These are phyloP conservation scores for Xanthoconium purpureum DNA, from an alignment of 768 basidiomycete species.

Conservation along the genomic window DNA sequence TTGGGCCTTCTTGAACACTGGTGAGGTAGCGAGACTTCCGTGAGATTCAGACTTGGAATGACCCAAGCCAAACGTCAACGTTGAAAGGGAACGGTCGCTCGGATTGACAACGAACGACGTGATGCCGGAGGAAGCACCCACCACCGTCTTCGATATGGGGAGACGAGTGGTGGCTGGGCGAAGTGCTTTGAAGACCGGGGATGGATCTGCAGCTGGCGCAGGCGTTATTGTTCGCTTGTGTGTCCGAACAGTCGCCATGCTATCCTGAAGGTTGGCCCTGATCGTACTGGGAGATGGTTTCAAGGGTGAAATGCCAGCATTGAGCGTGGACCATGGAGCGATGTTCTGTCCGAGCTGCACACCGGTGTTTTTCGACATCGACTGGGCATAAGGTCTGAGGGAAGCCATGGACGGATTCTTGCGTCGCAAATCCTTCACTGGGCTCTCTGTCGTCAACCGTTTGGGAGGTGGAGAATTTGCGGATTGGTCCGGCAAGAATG, in stretches of 20 bases:
- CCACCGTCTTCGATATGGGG: conserved; percentile 14
- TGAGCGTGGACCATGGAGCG: conserved; percentile 56
- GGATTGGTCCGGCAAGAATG: conserved; percentile 13
- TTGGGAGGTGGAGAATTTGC: conserved; percentile 35
- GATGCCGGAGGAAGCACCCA: conserved; percentile 24
- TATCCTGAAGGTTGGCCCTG: conserved; percentile 25
- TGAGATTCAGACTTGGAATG: conserved; percentile 31
- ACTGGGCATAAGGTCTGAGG: conserved; percentile 48
- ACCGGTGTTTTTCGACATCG: conserved; percentile 20
- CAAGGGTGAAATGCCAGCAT: conserved; percentile 37
- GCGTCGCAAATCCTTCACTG: conserved; percentile 34
- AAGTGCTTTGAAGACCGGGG: conserved; percentile 57
- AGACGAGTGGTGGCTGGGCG: conserved; percentile 42
- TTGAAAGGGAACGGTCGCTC: conserved; percentile 28
- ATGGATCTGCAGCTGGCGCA: conserved; percentile 54
- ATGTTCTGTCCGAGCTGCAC: conserved; percentile 53
- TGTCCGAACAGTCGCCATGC: conserved; percentile 23
- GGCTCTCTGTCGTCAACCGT: conserved; percentile 32
- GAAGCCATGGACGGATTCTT: conserved; percentile 45
- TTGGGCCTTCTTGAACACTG: conserved; percentile 35
- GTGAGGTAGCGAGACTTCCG: conserved; percentile 25
- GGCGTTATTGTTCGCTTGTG: conserved; percentile 60
- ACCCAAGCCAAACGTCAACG: conserved; percentile 37
- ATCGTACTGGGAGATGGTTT: conserved; percentile 28
- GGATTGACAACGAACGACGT: conserved; percentile 25